Evolutionary conservation across 164 flowering plant genomes (phyloP).

Genomic region (Vitis riparia): DNA sequence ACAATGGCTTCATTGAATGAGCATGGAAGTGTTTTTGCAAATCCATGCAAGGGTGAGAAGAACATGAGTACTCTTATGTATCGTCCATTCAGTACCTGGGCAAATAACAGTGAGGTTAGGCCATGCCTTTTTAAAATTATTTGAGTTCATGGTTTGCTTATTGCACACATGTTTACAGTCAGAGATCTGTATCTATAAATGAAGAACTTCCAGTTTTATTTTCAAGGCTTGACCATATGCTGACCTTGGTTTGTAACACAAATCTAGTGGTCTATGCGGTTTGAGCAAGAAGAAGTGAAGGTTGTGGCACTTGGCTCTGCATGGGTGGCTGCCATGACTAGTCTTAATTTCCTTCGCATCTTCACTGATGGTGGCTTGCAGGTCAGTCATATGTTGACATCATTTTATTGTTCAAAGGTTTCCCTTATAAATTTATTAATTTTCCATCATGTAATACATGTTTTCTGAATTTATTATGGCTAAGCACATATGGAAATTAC

Average conservation of each 20-base stretch:
- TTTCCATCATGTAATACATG: not conserved
- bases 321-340: conserved; percentile 96
- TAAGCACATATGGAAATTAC: not conserved
- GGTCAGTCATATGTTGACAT: conserved; percentile 42
- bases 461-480: not conserved
- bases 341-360: conserved; percentile 82
- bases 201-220: not conserved
- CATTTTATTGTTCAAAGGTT: not conserved
- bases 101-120: conserved; percentile 91
- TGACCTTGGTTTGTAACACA: conserved; percentile 22
- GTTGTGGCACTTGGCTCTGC: conserved; percentile 83
- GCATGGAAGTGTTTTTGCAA: conserved; percentile 92
- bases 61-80: conserved; percentile 94
- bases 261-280: conserved; percentile 94
- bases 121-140: not conserved
- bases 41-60: conserved; percentile 87
- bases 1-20: conserved; percentile 96
- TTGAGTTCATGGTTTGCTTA: not conserved
- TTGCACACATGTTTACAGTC: not conserved
- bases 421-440: not conserved
- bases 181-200: not conserved
- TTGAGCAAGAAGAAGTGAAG: conserved; percentile 96
- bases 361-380: conserved; percentile 97
- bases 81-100: conserved; percentile 98
- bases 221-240: conserved; percentile 5